Base-by-base conservation (phyloP, 768 basidiomycete genomes). In the Candolleomyces efflorescens region DNA sequence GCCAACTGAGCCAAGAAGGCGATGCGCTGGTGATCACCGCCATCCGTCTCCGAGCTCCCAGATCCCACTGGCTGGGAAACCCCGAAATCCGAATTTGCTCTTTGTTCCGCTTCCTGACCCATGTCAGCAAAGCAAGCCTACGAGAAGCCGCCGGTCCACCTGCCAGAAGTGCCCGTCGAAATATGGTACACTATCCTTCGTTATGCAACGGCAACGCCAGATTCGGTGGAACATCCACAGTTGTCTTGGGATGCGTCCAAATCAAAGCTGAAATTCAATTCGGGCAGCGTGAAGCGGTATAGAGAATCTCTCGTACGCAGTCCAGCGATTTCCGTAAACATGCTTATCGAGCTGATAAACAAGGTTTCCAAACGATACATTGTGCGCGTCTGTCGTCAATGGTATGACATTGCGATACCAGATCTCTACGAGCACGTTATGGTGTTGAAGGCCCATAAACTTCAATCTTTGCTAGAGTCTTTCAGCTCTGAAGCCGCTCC, bases 361-460 rank as follows among this genome's bases (percentile, higher is more conserved):
- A 2, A 71, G 70, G 54, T 64, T 12, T 65, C 65, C 11, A 71
- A 67, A 57, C 56, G 65, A 11, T 59, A 61, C 60, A 53, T 69
- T 36, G 61, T 67, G 11, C 62, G 59, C 12, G 70, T 69, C 13
- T 71, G 65, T 59, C 69, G 62, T 27, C 27, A 64, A 27, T 71
- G 68, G 67, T 59, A 64, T 15, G 55, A 54, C 4, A 49, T 68
- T 41, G 60, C 62, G 17, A 54, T 54, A 9, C 67, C 65, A 15
- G 63, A 64, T 36, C 65, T 69, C 38, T 72, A 68, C 55, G 66
- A 69, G 53, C 64, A 61, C 50, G 44, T 69, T 24, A 39, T 62
- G 27, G 59, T 69, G 24, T 9, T 41, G 18, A 12, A 23, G 41
- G 22, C 23, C 26, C 41, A 13, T 9, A 23, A 24, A 12, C 18